Evolutionary conservation across 192 early-diverging fungal genomes (phyloP).

Genomic region (Hyaloraphidium curvatum): DNA sequence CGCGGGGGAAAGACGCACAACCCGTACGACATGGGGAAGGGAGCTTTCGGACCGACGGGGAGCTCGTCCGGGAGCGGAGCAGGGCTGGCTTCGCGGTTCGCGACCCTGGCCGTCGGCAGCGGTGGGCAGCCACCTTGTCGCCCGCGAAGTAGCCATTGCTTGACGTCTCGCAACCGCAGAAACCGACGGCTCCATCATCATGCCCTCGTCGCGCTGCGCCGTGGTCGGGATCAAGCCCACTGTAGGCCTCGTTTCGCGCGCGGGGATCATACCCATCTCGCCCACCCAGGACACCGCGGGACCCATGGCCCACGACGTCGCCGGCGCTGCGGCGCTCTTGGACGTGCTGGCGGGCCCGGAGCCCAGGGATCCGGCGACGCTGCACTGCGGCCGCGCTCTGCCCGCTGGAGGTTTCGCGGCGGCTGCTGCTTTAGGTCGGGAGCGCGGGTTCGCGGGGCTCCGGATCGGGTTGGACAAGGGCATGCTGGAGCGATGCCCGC

Average conservation of each 20-base stretch:
- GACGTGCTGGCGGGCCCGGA: constrained; percentile 12
- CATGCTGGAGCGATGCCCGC: no score
- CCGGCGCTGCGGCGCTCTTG: constrained; percentile 13
- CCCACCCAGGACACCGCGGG: constrained; percentile 8
- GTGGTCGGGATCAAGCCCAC: constrained; percentile 13
- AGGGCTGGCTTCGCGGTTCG: constrained; percentile 2
- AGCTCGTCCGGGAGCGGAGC: constrained; percentile 3
- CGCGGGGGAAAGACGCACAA: constrained; percentile 15
- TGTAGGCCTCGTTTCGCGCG: constrained; percentile 7
- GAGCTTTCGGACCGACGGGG: no score
- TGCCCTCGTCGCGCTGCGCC: constrained; percentile 4
- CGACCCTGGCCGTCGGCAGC: constrained; percentile 4
- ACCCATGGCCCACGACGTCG: constrained; percentile 9
- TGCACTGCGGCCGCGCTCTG: no score
- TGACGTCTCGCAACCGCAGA: no score
- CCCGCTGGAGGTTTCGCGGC: no score
- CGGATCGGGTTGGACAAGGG: no score
- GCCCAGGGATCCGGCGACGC: constrained; percentile 7
- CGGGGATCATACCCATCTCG: constrained; percentile 11
- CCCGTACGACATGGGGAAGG: constrained; percentile 1
- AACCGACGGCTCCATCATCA: constrained; percentile 10
- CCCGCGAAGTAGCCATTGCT: no score
- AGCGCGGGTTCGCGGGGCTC: no score
- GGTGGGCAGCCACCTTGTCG: no score
- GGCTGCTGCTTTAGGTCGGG: no score